These are phyloP conservation scores for Trichoderma cornu-damae DNA, from an alignment of 2,329 filamentous ascomycete genomes.

Conservation along the genomic window DNA sequence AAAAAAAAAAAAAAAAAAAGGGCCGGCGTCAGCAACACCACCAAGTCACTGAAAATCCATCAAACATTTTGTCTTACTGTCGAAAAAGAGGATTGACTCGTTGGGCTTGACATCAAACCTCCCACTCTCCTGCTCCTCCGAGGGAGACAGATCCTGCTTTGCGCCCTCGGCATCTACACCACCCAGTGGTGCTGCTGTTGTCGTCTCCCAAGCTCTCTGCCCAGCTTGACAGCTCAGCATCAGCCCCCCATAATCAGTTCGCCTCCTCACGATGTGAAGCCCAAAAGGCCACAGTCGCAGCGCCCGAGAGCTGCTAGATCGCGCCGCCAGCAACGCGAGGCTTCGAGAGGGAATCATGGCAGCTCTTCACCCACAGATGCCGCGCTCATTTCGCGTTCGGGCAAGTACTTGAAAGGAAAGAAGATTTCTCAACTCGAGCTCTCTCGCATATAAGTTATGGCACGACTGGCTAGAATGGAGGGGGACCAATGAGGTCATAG, in stretches of 20 bases:
- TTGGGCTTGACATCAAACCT: conserved; percentile 73
- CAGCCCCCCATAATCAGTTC: background rate
- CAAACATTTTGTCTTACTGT: conserved; percentile 64
- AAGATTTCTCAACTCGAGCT: background rate
- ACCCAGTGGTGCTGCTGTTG: conserved; percentile 11
- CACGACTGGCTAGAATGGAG: conserved; percentile 14
- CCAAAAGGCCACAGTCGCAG: conserved; percentile 3
- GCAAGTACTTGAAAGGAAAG: conserved; percentile 15
- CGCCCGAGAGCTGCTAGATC: conserved; percentile 14
- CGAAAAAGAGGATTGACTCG: conserved; percentile 84
- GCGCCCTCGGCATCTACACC: conserved; percentile 50
- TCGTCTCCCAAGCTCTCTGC: conserved; percentile 27
- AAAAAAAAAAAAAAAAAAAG: too few relatives aligned
- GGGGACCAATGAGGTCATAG: conserved; percentile 24
- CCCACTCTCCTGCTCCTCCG: conserved; percentile 62
- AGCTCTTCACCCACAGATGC: background rate
- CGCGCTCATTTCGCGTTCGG: conserved; percentile 3
- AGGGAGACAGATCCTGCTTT: conserved; percentile 32
- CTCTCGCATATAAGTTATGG: too few relatives aligned
- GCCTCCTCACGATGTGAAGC: background rate
- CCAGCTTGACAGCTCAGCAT: conserved; percentile 4
- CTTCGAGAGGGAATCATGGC: conserved; percentile 30
- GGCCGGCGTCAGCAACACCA: background rate
- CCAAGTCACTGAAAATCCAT: background rate
- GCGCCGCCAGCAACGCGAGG: conserved; percentile 20